Percentiles rank a stretch among this genome's conserved stretches.
Evolutionary conservation across 768 basidiomycete genomes (phyloP).

Genomic region (Galerina sulciceps): DNA sequence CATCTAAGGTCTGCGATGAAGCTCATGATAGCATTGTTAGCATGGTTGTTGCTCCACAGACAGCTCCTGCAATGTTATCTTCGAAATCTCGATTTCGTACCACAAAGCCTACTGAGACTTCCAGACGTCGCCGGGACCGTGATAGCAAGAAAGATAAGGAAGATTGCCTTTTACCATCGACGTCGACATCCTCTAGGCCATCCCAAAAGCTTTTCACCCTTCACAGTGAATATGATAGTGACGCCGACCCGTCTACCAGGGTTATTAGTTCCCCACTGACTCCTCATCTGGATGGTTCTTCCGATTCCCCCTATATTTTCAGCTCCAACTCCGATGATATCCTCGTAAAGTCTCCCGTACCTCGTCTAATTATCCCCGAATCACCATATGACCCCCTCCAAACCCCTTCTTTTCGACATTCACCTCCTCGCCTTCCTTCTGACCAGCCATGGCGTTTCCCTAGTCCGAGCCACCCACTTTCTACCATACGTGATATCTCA

Average conservation of each 20-base stretch:
- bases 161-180: not conserved
- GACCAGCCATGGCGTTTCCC: constrained; percentile 85
- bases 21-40: constrained; percentile 47
- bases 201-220: constrained; percentile 25
- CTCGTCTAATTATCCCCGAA: constrained; percentile 48
- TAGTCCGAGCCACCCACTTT: constrained; percentile 79
- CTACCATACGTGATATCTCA: constrained; percentile 63
- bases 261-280: constrained; percentile 41
- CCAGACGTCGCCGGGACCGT: constrained; percentile 25
- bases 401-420: constrained; percentile 81
- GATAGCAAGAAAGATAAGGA: constrained; percentile 20
- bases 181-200: constrained; percentile 26
- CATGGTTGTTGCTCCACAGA: constrained; percentile 45
- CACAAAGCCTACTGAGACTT: constrained; percentile 26
- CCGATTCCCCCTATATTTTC: constrained; percentile 29
- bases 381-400: constrained; percentile 79
- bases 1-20: constrained; percentile 32
- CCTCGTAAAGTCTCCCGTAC: constrained; percentile 31
- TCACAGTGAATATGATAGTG: constrained; percentile 20
- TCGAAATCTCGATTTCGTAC: constrained; percentile 53
- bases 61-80: constrained; percentile 33
- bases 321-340: constrained; percentile 24
- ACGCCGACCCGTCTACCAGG: constrained; percentile 21
- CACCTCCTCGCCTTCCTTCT: constrained; percentile 72
- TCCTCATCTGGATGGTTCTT: constrained; percentile 32